Base-by-base conservation (phyloP, 1,139 yeast species). In the Candida buenavistaensis region DNA sequence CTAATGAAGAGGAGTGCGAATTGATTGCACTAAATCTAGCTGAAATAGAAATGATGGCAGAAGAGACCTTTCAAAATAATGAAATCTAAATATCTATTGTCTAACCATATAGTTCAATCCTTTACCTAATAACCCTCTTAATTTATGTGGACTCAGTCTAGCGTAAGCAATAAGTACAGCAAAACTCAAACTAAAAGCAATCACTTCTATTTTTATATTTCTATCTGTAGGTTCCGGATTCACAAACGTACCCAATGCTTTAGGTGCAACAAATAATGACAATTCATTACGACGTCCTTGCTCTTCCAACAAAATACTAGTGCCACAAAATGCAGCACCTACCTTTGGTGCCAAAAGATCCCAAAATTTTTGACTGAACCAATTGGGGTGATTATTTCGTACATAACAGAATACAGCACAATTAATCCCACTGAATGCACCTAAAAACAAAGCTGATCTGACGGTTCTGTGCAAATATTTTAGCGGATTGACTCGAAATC, bases 1-100 rank as follows among this genome's bases (percentile, higher is more conserved):
- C 39, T 15, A 53, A 42, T 7, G 48, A 38, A 6, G 55, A 41
- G 8, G 58, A 50, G 3, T 72, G 65, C 28, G 72, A 67, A n/a
- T 58, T 75, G 49, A 57, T 69, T 39, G 65, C 62, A 21, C 48
- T 76, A 31, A 61, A 64, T 44, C 41, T 76, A 26, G 55, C 47
- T 6, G 84, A 79, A 39, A 65, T 79, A 23, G 84, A 79, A 47
- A 52, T 54, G n/a, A 62, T 78, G 62, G 81, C 82, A 0, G 77
- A 75, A 43, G 67, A 67, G 19, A 71, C 75, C 57, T 75, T 67
- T 47, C 42, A 40, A 16, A 53, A 52, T 28, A 52, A 51, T 34
- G 50, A 44, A 38, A 32, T 35, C 11, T 31, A 13, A 9, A 13
- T 10, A 17, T 15, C 17, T 27, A 20, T 14, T 33, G 6, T 29